Evolutionary conservation across 441 rosid genomes (phyloP).

Genomic region (Erodium moschatum): DNA sequence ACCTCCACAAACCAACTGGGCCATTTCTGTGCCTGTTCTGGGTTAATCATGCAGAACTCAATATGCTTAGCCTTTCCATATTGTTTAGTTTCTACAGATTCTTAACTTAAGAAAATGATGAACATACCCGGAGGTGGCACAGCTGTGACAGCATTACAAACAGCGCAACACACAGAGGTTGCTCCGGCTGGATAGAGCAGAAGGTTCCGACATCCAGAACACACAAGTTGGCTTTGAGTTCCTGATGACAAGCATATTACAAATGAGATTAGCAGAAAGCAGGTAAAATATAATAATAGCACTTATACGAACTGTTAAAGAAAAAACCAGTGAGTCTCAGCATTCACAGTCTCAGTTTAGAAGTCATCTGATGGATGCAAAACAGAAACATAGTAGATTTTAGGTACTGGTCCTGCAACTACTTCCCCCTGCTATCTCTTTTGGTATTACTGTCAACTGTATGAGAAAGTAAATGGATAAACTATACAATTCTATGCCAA

Average conservation of each 20-base stretch:
- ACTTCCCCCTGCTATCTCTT: background rate
- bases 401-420: background rate
- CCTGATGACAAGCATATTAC: conserved; percentile 28
- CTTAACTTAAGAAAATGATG: background rate
- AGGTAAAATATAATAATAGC: background rate
- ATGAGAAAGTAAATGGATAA: background rate
- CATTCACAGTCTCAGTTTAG: conserved; percentile 7
- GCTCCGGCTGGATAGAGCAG: conserved; percentile 90
- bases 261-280: background rate
- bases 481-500: background rate
- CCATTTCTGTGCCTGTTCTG: conserved; percentile 86
- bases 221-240: conserved; percentile 85
- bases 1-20: conserved; percentile 94
- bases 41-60: background rate
- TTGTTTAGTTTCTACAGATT: background rate
- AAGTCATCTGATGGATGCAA: background rate
- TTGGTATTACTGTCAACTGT: background rate
- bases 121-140: conserved; percentile 86
- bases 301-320: background rate
- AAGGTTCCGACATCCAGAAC: conserved; percentile 92
- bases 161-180: conserved; percentile 90
- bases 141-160: conserved; percentile 91
- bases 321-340: background rate
- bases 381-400: conserved; percentile 1
- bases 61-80: background rate